These are phyloP conservation scores for Naganishia friedmannii DNA, from an alignment of 768 basidiomycete genomes.

Conservation along the genomic window DNA sequence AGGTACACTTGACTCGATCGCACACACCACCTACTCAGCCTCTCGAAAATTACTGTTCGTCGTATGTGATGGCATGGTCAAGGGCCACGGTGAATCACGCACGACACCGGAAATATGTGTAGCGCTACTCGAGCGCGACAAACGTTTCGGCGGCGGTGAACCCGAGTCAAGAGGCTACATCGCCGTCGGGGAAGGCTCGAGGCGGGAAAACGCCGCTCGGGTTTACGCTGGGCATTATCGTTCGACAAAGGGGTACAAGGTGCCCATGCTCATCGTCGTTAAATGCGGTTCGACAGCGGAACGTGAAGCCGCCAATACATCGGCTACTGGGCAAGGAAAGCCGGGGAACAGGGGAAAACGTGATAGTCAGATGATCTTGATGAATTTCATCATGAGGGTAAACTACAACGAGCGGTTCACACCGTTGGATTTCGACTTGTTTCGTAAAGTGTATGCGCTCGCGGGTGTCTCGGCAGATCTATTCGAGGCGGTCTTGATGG, in stretches of 20 bases:
- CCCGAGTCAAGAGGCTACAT: slow-evolving; percentile 90
- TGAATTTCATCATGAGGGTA: slow-evolving; percentile 99
- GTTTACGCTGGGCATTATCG: slow-evolving; percentile 97
- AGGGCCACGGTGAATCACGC: slow-evolving; percentile 89
- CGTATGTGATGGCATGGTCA: slow-evolving; percentile 98
- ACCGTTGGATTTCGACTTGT: slow-evolving; percentile 95
- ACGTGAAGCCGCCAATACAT: too few relatives aligned
- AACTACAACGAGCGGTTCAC: slow-evolving; percentile 99
- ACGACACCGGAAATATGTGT: slow-evolving; percentile 98
- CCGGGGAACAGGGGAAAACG: slow-evolving; percentile 98
- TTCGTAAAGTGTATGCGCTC: slow-evolving; percentile 89
- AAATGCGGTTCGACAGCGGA: slow-evolving; percentile 19
- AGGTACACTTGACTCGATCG: slow-evolving; percentile 89
- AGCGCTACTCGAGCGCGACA: slow-evolving; percentile 81
- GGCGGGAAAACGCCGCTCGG: slow-evolving; percentile 90
- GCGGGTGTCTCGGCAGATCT: slow-evolving; percentile 99
- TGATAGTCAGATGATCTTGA: slow-evolving; percentile 95
- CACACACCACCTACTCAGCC: slow-evolving; percentile 85
- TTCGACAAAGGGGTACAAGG: neutral
- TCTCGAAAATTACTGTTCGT: slow-evolving; percentile 86
- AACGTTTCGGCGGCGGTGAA: slow-evolving; percentile 77
- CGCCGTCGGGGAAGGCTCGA: slow-evolving; percentile 84
- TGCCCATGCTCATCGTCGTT: slow-evolving; percentile 8
- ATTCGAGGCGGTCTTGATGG: slow-evolving; percentile 97
- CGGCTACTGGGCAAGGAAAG: slow-evolving; percentile 66